These are phyloP conservation scores for Arabis hirsuta DNA, from an alignment of 345 rosid species.

Conservation along the genomic window DNA sequence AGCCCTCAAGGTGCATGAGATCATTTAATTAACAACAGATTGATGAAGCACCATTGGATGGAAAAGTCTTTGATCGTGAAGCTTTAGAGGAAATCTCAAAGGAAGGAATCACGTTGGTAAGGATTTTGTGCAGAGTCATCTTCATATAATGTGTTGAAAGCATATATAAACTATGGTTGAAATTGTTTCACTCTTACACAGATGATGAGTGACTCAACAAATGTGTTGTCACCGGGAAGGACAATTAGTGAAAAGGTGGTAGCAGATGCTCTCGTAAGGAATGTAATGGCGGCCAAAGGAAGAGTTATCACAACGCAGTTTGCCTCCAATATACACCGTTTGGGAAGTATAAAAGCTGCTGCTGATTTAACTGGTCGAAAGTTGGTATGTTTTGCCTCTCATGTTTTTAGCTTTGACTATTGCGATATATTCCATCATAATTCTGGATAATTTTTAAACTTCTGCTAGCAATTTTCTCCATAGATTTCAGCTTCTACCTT, in stretches of 20 bases:
- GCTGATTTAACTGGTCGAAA: conserved; percentile 93
- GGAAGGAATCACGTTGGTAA: conserved; percentile 97
- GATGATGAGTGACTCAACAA: conserved; percentile 99
- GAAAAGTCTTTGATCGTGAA: conserved; percentile 82
- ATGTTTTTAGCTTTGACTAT: conserved; percentile 7
- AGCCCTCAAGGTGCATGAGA: conserved; percentile 39
- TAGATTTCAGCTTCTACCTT: conserved; percentile 2
- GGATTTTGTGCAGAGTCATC: conserved; percentile 19
- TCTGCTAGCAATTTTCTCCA: not conserved
- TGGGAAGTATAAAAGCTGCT: conserved; percentile 98
- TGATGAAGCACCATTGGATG: conserved; percentile 96
- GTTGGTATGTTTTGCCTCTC: conserved; percentile 58
- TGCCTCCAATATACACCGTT: conserved; percentile 95
- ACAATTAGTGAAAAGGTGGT: conserved; percentile 85
- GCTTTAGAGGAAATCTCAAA: conserved; percentile 88
- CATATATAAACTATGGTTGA: conserved; percentile 22
- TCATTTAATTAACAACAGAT: conserved; percentile 57
- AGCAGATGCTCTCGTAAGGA: conserved; percentile 81
- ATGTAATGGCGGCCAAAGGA: conserved; percentile 82
- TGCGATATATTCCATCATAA: not conserved
- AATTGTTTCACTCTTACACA: conserved; percentile 39
- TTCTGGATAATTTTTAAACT: conserved; percentile 14
- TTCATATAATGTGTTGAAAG: conserved; percentile 14
- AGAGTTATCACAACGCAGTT: conserved; percentile 96
- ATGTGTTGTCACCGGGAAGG: conserved; percentile 95